Base-by-base conservation (phyloP, 225 moss, liverwort and hornwort species). In the Sphagnum tenellum region DNA sequence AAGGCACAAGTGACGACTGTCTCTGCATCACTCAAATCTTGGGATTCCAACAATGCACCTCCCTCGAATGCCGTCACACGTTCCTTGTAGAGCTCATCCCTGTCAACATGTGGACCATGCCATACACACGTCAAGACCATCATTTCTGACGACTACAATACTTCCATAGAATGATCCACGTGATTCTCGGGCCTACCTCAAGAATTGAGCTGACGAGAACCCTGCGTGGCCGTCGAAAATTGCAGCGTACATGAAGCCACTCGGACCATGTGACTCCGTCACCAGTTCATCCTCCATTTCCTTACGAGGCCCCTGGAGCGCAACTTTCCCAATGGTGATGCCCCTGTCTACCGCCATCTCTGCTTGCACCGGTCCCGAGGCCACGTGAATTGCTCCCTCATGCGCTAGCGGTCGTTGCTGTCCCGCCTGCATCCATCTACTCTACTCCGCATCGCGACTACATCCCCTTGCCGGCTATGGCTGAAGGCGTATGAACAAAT, bases 171-270 rank as follows among this genome's bases (percentile, higher is more conserved):
- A 29, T 29, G 29, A 29, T 29, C 29, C 29, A 29, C 29, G 29
- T 29, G 29, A 29, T 29, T 29, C 29, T 29, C 29, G 29, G 29
- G 0, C 57, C n/a, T 4, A 92, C 95, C 95, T 85, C 54, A 96
- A 60, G 70, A 79, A 88, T 45, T 72, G 60, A 7, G 81, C 86
- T n/a, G 88, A 73, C 61, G 69, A 86, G 54, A 74, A 66, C n/a
- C 95, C 95, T 2, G 75, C 82, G 57, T 96, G 95, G 3, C 95
- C 95, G 76, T 96, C 95, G 69, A 96, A 92, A 45, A 96, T 84
- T 8, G 76, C 95, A 49, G 81, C 89, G 44, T 73, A 92, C 0
- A 73, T 71, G 65, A 92, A 96, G 12, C 92, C 95, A 45, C 65
- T 50, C 9, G 88, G 83, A 0, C 74, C 89, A 8, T 88, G 74